Evolutionary conservation across 169 alveolate genomes (phyloP).

Genomic region (Babesia ovis): DNA sequence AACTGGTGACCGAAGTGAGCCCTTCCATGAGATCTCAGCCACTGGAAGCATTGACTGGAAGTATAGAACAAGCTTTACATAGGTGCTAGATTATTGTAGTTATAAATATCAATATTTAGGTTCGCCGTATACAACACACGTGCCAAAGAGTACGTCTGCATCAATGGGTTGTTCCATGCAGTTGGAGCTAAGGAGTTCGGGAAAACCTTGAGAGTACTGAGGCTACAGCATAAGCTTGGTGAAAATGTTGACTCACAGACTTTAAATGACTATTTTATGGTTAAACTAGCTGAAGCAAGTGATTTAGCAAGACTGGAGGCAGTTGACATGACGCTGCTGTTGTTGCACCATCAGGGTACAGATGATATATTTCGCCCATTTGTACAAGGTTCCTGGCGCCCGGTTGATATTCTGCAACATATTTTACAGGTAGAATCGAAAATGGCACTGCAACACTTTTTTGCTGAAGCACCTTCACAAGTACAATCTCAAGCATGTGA

Average conservation of each 20-base stretch:
- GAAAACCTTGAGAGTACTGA: conserved; percentile 26
- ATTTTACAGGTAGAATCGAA: conserved; percentile 36
- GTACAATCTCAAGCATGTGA: conserved; percentile 21
- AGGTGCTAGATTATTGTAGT: conserved; percentile 13
- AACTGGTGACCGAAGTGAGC: conserved; percentile 44
- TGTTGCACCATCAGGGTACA: background rate
- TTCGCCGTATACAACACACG: conserved; percentile 54
- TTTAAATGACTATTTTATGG: conserved; percentile 32
- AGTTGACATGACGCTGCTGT: conserved; percentile 13
- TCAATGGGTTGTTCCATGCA: conserved; percentile 41
- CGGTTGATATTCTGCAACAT: conserved; percentile 11
- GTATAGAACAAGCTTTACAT: conserved; percentile 33
- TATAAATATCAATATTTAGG: background rate
- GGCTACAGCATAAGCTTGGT: conserved; percentile 48
- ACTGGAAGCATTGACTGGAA: conserved; percentile 9
- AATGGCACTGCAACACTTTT: conserved; percentile 33
- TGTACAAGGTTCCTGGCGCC: conserved; percentile 51
- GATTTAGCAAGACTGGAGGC: conserved; percentile 42
- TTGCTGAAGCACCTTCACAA: conserved; percentile 4
- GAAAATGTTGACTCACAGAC: conserved; percentile 10
- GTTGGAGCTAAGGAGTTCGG: conserved; percentile 47
- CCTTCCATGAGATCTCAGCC: conserved; percentile 55
- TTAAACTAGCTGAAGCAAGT: background rate
- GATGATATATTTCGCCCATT: conserved; percentile 37
- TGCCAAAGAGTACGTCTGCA: conserved; percentile 51